phyloP scores from a whole-genome alignment of 129 eudicot species.

The Helianthus tuberosus region DNA sequence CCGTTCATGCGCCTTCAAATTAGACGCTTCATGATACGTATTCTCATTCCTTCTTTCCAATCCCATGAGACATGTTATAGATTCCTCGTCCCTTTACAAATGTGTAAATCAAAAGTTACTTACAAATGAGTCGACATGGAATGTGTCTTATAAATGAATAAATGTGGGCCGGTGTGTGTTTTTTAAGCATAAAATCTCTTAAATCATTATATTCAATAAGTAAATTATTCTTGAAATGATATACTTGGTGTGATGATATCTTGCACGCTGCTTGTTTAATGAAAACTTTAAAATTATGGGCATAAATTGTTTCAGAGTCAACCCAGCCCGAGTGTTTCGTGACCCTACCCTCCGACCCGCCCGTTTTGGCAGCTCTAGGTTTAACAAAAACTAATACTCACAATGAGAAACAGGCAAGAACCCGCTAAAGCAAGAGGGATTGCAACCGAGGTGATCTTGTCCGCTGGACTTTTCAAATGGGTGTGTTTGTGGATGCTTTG shows the following conservation, averaged over 20 bases:
- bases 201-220: background rate
- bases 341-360: background rate
- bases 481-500: slow-evolving; percentile 87
- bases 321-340: background rate
- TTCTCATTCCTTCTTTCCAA: slow-evolving; percentile 86
- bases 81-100: slow-evolving; percentile 74
- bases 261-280: background rate
- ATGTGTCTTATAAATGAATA: background rate
- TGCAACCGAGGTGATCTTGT: slow-evolving; percentile 84
- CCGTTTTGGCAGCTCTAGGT: background rate
- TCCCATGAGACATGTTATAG: slow-evolving; percentile 95
- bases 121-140: background rate
- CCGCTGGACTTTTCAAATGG: slow-evolving; percentile 69
- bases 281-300: background rate
- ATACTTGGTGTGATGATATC: background rate
- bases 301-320: background rate
- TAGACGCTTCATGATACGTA: background rate
- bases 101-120: background rate
- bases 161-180: background rate
- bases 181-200: background rate
- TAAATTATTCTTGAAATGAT: background rate
- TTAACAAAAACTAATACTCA: slow-evolving; percentile 40
- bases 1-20: slow-evolving; percentile 27
- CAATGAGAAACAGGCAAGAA: slow-evolving; percentile 59
- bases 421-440: slow-evolving; percentile 86